Base-by-base conservation (phyloP, 306 rosid species). In the Quercus rubra region DNA sequence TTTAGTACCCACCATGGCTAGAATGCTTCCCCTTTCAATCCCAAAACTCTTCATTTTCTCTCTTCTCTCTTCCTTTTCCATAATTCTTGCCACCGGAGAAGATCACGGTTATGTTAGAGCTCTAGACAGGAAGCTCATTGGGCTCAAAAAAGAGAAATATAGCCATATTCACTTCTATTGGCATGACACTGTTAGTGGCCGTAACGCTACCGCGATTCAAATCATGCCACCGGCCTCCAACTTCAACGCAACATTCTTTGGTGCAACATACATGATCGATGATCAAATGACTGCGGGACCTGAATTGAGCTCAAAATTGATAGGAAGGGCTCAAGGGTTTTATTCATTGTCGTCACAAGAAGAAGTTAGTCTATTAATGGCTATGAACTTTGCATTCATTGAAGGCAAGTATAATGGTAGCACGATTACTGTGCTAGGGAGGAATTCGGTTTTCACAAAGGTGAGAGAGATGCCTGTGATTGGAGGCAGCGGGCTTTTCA, bases 151-250 rank as follows among this genome's bases (percentile, higher is more conserved):
- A 55, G 87, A 89, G 21, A 89, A 89, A 84, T 79, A 84, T 3
- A 86, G 89, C 83, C 92, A 89, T 75, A 80, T 89, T 59, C 75
- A 64, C 4, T 62, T 89, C 54, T 89, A 80, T 66, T 89, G 90
- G 90, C 92, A 89, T 15, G 92, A 86, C 82, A 70, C 46, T 7
- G 3, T 35, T 20, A 62, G 62, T 52, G 88, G 89, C 9, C 51
- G 19, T 0, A 80, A 80, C 17, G 87, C 91, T 14, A 58, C 83
- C 2, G 62, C 76, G 5, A 38, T 82, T 4, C 9, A 51, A 9
- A 66, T 80, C 3, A 59, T 85, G 18, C 73, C 46, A 2, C 79
- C 85, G 2, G 35, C 4, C 17, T 9, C 43, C 5, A 68, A 17
- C 9, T 2, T 20, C 11, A 70, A 85, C 6, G 7, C 52, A 41